phyloP scores from a whole-genome alignment of 2,329 filamentous ascomycete genomes.

The Neonectria neomacrospora region DNA sequence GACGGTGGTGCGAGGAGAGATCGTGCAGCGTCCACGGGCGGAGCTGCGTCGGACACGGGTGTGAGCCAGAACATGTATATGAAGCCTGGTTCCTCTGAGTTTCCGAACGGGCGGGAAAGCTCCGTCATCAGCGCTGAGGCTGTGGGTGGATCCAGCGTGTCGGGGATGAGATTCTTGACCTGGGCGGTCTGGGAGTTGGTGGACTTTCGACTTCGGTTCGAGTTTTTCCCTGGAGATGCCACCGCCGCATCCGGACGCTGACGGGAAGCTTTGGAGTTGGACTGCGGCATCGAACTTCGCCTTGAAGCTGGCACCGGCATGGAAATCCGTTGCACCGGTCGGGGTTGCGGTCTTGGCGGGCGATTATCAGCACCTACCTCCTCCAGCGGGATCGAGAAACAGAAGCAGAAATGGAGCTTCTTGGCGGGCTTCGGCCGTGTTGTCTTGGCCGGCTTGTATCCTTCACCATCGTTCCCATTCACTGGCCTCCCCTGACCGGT shows the following conservation, averaged over 20 bases:
- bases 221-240: constrained; percentile 46
- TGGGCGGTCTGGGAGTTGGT: constrained; percentile 46
- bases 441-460: constrained; percentile 11
- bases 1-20: constrained; percentile 66
- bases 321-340: constrained; percentile 55
- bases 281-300: constrained; percentile 32
- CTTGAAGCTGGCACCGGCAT: constrained; percentile 33
- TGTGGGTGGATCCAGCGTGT: constrained; percentile 72
- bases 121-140: constrained; percentile 79
- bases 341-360: constrained; percentile 58
- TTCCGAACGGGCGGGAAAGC: constrained; percentile 72
- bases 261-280: constrained; percentile 11
- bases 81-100: constrained; percentile 85
- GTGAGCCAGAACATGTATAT: constrained; percentile 99
- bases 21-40: constrained; percentile 68
- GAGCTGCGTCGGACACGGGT: constrained; percentile 64
- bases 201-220: constrained; percentile 47
- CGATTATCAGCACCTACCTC: constrained; percentile 51
- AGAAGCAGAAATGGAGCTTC: constrained; percentile 60
- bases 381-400: constrained; percentile 62
- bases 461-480: constrained; percentile 42
- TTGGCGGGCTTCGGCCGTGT: constrained; percentile 43
- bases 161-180: constrained; percentile 70
- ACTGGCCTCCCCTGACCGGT: constrained; percentile 23
- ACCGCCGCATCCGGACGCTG: constrained; percentile 35